These are phyloP conservation scores for Datisca glomerata DNA, from an alignment of 306 rosid species.

Conservation along the genomic window DNA sequence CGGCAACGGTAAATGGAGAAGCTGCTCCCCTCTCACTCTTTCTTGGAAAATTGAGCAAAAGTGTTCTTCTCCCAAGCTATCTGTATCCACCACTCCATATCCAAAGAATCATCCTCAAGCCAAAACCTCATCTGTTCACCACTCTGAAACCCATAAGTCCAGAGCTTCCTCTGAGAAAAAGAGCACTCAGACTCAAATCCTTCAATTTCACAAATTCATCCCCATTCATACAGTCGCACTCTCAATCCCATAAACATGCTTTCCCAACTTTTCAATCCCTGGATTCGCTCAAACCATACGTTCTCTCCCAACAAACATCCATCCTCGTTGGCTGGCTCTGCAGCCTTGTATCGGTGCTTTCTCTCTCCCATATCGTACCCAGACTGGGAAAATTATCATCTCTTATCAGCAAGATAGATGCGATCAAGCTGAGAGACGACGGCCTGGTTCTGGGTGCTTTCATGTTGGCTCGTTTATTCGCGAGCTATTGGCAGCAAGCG, in stretches of 20 bases:
- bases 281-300: slow-evolving; percentile 36
- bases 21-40: too few relatives aligned
- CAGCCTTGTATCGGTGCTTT: slow-evolving; percentile 49
- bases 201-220: slow-evolving; percentile 14
- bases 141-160: too few relatives aligned
- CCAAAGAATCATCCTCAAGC: too few relatives aligned
- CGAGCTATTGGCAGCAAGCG: slow-evolving; percentile 61
- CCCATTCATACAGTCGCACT: slow-evolving; percentile 7
- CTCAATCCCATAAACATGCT: slow-evolving; percentile 5
- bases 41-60: too few relatives aligned
- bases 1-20: too few relatives aligned
- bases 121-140: too few relatives aligned
- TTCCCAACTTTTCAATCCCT: slow-evolving; percentile 20
- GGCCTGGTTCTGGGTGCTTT: slow-evolving; percentile 34
- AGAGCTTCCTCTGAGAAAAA: background rate
- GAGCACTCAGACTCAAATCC: slow-evolving; percentile 8
- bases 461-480: slow-evolving; percentile 34
- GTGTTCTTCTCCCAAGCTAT: too few relatives aligned
- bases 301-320: slow-evolving; percentile 27
- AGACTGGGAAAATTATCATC: slow-evolving; percentile 29
- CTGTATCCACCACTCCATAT: too few relatives aligned
- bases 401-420: slow-evolving; percentile 13
- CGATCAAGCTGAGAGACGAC: slow-evolving; percentile 11
- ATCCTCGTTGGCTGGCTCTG: slow-evolving; percentile 73
- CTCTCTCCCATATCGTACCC: slow-evolving; percentile 45